Conservation (phyloP, 768 basidiomycete genomes). For the Strobilomyces echinocephalus region DNA sequence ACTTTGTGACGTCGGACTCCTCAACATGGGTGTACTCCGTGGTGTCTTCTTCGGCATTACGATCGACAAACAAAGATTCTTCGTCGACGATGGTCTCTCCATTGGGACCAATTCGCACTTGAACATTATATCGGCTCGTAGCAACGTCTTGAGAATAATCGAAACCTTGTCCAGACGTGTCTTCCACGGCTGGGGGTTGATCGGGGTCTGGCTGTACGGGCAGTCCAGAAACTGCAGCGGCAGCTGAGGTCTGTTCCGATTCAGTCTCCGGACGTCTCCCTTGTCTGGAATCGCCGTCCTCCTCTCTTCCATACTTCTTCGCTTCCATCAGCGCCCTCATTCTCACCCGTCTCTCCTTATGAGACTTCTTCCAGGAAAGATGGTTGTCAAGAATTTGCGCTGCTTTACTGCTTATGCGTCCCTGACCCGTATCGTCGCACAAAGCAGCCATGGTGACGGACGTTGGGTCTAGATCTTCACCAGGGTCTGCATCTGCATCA, state of each 20-base stretch:
- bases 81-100: slow-evolving; percentile 87
- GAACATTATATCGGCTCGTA: slow-evolving; percentile 74
- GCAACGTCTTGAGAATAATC: slow-evolving; percentile 64
- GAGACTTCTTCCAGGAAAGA: slow-evolving; percentile 64
- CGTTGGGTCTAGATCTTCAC: slow-evolving; percentile 79
- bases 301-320: slow-evolving; percentile 66
- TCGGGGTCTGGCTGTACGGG: slow-evolving; percentile 16
- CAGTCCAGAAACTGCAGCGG: slow-evolving; percentile 4
- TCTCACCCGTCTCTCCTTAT: slow-evolving; percentile 58
- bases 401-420: slow-evolving; percentile 75
- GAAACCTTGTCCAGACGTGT: slow-evolving; percentile 56
- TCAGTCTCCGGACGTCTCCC: slow-evolving; percentile 7
- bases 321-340: slow-evolving; percentile 64
- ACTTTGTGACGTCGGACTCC: slow-evolving; percentile 79
- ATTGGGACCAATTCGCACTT: slow-evolving; percentile 82
- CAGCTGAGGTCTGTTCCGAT: slow-evolving; percentile 2
- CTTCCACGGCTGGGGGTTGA: slow-evolving; percentile 24
- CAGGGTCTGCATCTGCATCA: slow-evolving; percentile 58
- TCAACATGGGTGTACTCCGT: slow-evolving; percentile 72
- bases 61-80: slow-evolving; percentile 76
- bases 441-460: slow-evolving; percentile 76
- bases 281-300: slow-evolving; percentile 39
- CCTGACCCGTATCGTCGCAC: slow-evolving; percentile 74
- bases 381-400: slow-evolving; percentile 68
- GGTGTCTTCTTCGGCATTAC: slow-evolving; percentile 62